Evolutionary conservation across 768 basidiomycete genomes (phyloP).

Genomic region (Tulasnella sp.): DNA sequence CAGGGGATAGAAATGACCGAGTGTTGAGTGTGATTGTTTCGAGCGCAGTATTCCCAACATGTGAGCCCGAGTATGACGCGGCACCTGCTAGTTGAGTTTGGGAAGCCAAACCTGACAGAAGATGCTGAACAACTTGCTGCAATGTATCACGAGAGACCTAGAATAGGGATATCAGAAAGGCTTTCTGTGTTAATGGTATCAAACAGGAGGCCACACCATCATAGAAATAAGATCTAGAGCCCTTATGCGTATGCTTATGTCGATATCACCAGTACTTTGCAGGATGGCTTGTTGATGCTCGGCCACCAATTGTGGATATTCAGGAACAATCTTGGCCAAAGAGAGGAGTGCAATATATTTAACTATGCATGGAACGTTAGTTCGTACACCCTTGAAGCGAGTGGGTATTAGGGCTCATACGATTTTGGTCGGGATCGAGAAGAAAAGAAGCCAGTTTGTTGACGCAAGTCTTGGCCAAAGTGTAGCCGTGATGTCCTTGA

Average conservation of each 20-base stretch:
- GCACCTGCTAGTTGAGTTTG: slow-evolving; percentile 46
- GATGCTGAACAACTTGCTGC: slow-evolving; percentile 79
- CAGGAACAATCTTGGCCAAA: slow-evolving; percentile 89
- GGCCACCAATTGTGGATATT: slow-evolving; percentile 77
- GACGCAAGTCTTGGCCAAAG: slow-evolving; percentile 76
- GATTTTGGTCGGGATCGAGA: slow-evolving; percentile 86
- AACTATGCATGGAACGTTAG: slow-evolving; percentile 38
- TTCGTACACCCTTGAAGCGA: neutral
- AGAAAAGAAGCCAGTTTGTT: slow-evolving; percentile 88
- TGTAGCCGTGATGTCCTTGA: slow-evolving; percentile 57
- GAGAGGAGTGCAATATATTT: slow-evolving; percentile 95
- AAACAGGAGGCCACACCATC: slow-evolving; percentile 45
- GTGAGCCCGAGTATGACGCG: too few relatives aligned
- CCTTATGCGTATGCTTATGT: slow-evolving; percentile 91
- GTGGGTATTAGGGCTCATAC: slow-evolving; percentile 36
- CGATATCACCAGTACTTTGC: slow-evolving; percentile 78
- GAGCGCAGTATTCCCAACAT: too few relatives aligned
- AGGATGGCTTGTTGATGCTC: slow-evolving; percentile 89
- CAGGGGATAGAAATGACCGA: slow-evolving; percentile 57
- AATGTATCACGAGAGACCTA: slow-evolving; percentile 76
- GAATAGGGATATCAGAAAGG: slow-evolving; percentile 6
- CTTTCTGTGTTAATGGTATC: neutral
- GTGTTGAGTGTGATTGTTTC: slow-evolving; percentile 21
- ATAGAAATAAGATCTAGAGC: slow-evolving; percentile 87
- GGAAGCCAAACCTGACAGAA: slow-evolving; percentile 73